These are phyloP conservation scores for Gleditsia sinensis DNA, from an alignment of 306 rosid species.

Conservation along the genomic window DNA sequence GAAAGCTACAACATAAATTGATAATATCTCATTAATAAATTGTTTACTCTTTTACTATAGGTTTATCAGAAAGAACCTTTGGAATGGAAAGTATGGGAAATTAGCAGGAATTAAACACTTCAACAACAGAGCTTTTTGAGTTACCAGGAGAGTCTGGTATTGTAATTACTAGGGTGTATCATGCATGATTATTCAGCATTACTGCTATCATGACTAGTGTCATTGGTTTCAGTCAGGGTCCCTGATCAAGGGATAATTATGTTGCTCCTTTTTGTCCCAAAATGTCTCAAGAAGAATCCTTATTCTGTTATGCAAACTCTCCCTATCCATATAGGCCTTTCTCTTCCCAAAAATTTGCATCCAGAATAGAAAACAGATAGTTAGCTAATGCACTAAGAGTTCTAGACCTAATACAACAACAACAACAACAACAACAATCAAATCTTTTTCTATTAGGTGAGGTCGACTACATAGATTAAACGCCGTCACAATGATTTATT, in stretches of 20 bases:
- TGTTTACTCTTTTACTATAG: too few relatives aligned
- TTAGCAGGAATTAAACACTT: slow-evolving; percentile 40
- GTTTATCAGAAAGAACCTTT: too few relatives aligned
- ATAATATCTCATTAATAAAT: too few relatives aligned
- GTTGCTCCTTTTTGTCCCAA: slow-evolving; percentile 7
- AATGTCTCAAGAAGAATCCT: background rate
- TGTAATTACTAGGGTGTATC: slow-evolving; percentile 64
- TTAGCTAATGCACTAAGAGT: slow-evolving; percentile 52
- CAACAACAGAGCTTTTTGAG: slow-evolving; percentile 45
- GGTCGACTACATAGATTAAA: too few relatives aligned
- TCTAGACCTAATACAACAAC: slow-evolving; percentile 52
- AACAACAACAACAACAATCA: too few relatives aligned
- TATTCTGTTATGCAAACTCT: background rate
- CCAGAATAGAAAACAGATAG: slow-evolving; percentile 23
- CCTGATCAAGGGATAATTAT: slow-evolving; percentile 14
- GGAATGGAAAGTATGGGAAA: slow-evolving; percentile 45
- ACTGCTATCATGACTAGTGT: background rate
- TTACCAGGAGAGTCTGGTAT: slow-evolving; percentile 77
- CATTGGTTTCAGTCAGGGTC: slow-evolving; percentile 9
- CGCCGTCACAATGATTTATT: too few relatives aligned
- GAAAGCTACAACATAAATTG: too few relatives aligned
- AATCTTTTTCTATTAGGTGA: too few relatives aligned
- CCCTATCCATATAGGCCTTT: slow-evolving; percentile 31
- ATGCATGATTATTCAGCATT: slow-evolving; percentile 41
- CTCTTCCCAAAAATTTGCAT: slow-evolving; percentile 37